Evolutionary conservation across 495 filamentous ascomycete species (phyloP).

Genomic region (Elasticomyces elasticus): DNA sequence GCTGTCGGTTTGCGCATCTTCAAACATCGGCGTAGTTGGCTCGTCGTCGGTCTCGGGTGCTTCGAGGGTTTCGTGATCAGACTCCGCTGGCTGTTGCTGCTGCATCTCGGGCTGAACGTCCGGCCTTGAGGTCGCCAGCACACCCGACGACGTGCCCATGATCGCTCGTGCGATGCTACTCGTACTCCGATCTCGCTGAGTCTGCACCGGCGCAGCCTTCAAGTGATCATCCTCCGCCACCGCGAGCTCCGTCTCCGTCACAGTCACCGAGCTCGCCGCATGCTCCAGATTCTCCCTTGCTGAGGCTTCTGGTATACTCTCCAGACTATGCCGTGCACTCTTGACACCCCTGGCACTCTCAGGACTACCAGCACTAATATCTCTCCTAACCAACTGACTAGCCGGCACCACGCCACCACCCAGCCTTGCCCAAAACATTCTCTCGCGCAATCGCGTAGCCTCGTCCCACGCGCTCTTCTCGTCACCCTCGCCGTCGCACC

Average conservation of each 20-base stretch:
- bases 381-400: neutral
- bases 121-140: neutral
- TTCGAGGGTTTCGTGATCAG: neutral
- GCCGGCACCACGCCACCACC: constrained; percentile 76
- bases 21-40: constrained; percentile 6
- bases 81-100: neutral
- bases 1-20: constrained; percentile 1
- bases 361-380: neutral
- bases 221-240: neutral
- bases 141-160: neutral
- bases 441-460: constrained; percentile 72
- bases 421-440: constrained; percentile 92
- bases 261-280: neutral
- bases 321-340: constrained; percentile 6
- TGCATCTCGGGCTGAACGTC: neutral
- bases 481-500: constrained; percentile 44
- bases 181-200: neutral
- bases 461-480: constrained; percentile 88
- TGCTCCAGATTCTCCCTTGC: neutral
- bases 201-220: neutral
- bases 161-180: neutral
- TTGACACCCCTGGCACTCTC: constrained; percentile 1
- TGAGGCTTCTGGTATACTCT: constrained; percentile 1
- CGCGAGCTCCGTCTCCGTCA: neutral
- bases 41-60: neutral